Evolutionary conservation across 2,329 filamentous ascomycete genomes (phyloP).

Genomic region (Ophiosphaerella korrae): DNA sequence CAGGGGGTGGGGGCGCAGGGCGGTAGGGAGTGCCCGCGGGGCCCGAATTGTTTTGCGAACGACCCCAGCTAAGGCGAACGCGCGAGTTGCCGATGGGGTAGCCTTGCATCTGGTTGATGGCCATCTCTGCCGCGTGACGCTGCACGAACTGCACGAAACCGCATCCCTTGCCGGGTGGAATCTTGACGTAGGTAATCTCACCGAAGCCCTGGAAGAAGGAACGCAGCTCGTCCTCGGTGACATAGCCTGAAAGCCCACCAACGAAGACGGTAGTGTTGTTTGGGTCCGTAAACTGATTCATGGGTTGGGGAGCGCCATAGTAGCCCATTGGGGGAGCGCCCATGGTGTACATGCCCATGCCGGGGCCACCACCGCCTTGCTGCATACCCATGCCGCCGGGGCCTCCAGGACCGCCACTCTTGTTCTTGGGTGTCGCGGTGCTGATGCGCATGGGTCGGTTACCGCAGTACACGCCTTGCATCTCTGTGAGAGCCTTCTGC

Average conservation of each 20-base stretch:
- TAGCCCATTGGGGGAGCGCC: slow-evolving; percentile 69
- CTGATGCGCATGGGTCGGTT: slow-evolving; percentile 99
- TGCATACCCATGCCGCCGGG: slow-evolving; percentile 60
- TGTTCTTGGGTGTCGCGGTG: slow-evolving; percentile 96
- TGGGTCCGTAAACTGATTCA: slow-evolving; percentile 99
- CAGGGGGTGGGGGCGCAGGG: slow-evolving; percentile 81
- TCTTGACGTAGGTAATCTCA: slow-evolving; percentile 99
- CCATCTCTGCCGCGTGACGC: slow-evolving; percentile 98
- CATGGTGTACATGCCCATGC: slow-evolving; percentile 71
- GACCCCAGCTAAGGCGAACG: slow-evolving; percentile 95
- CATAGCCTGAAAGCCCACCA: slow-evolving; percentile 93
- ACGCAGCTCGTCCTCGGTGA: slow-evolving; percentile 98
- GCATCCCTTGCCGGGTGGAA: slow-evolving; percentile 97
- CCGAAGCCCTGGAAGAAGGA: slow-evolving; percentile 99
- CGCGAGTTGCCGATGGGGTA: slow-evolving; percentile 99
- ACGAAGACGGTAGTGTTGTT: slow-evolving; percentile 99
- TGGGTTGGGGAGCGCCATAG: slow-evolving; percentile 72
- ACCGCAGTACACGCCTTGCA: slow-evolving; percentile 99
- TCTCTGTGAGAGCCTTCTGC: slow-evolving; percentile 92
- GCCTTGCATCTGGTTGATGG: slow-evolving; percentile 99
- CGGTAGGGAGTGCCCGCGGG: slow-evolving; percentile 95
- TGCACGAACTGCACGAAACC: slow-evolving; percentile 99
- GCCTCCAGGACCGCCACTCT: slow-evolving; percentile 60
- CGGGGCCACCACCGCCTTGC: slow-evolving; percentile 48
- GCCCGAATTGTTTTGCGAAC: slow-evolving; percentile 98